Conservation (phyloP, 1,284 basidiomycete species). For the Apiotrichum sp. region DNA sequence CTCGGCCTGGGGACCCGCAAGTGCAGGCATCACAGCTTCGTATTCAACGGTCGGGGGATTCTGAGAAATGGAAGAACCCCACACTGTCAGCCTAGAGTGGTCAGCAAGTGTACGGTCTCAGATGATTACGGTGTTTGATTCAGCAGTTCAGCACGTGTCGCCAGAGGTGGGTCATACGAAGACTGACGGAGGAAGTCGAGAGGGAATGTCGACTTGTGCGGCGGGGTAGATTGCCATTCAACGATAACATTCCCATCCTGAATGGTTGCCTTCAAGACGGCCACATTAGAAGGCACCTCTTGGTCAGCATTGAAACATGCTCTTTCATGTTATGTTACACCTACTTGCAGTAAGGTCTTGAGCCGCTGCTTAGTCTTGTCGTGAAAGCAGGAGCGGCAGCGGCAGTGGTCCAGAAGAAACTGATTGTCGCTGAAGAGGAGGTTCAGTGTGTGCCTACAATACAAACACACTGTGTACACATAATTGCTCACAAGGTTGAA, state of each 20-base stretch:
- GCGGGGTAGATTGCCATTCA: slow-evolving; percentile 50
- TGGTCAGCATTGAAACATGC: no score
- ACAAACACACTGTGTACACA: no score
- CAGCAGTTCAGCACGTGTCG: slow-evolving; percentile 6
- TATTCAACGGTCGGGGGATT: slow-evolving; percentile 71
- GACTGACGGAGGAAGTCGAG: slow-evolving; percentile 40
- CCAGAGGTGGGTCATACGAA: slow-evolving; percentile 24
- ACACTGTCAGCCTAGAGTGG: slow-evolving; percentile 60
- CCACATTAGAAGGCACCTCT: no score
- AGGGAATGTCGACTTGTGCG: slow-evolving; percentile 72
- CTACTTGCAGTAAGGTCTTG: slow-evolving; percentile 73
- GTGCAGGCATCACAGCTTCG: slow-evolving; percentile 60
- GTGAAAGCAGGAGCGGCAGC: slow-evolving; percentile 83
- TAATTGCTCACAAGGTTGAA: slow-evolving; percentile 5
- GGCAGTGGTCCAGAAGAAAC: slow-evolving; percentile 79
- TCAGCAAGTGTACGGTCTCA: not conserved
- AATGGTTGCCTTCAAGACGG: not conserved
- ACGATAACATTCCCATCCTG: not conserved
- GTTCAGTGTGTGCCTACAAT: no score
- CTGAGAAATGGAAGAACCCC: slow-evolving; percentile 71
- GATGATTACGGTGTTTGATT: slow-evolving; percentile 3
- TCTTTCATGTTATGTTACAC: slow-evolving; percentile 14
- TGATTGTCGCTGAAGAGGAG: slow-evolving; percentile 55
- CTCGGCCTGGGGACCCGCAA: slow-evolving; percentile 44
- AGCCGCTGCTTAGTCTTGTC: slow-evolving; percentile 82